A percentile compares a stretch with the other conserved stretches of the same genome.
Conservation (phyloP, 2,329 filamentous ascomycete species). For the Claviceps fusiformis region DNA sequence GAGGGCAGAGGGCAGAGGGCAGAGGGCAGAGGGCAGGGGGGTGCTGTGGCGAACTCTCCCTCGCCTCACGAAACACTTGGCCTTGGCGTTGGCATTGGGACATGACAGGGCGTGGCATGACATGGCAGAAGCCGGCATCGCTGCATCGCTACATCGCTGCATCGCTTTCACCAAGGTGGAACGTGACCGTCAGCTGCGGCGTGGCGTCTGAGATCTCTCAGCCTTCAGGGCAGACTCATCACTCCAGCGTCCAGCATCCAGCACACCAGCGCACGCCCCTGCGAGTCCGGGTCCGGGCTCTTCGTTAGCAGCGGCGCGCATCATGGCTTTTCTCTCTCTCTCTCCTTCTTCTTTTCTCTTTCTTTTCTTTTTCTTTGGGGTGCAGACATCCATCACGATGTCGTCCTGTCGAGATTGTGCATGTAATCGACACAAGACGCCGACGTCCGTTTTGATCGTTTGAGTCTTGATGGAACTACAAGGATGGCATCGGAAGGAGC, state of each 20-base stretch:
- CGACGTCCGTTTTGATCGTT: neutral
- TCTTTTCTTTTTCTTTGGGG: neutral
- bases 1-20: too few relatives aligned
- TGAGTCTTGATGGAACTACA: neutral
- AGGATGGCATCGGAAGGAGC: neutral
- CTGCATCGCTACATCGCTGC: neutral
- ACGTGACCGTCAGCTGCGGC: neutral
- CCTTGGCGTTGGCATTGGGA: neutral
- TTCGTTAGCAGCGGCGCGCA: too few relatives aligned
- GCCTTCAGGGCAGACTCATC: too few relatives aligned
- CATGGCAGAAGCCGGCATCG: neutral
- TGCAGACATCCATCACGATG: neutral
- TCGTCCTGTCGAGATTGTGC: neutral
- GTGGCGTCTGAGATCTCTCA: neutral
- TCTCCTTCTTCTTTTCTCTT: neutral
- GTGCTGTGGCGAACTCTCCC: neutral
- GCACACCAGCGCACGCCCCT: neutral
- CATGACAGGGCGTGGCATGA: neutral
- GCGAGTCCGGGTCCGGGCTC: neutral
- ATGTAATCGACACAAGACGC: neutral
- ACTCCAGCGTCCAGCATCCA: too few relatives aligned
- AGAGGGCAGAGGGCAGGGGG: too few relatives aligned
- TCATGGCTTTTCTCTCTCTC: neutral
- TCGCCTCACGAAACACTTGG: neutral
- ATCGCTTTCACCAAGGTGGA: too few relatives aligned